Evolutionary conservation across 148 eudicot species (phyloP), one percentile per base, ranked within the genome.

Genomic region (Fagopyrum esculentum): DNA sequence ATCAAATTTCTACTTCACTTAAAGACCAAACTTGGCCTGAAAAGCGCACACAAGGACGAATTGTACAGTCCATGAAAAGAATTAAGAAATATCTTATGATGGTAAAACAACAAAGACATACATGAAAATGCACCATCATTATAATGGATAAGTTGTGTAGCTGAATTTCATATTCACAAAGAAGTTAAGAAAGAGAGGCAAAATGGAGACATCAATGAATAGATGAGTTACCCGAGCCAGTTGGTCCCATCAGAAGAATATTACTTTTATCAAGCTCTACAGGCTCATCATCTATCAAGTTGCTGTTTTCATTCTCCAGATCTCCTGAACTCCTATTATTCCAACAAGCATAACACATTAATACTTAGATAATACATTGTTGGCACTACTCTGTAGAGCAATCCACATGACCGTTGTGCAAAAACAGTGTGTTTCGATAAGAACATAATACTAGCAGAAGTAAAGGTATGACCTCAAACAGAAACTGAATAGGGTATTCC

Each of bases 211-310:
- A 16, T 22, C 1, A 56, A 55, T 40, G 26, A 74, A 56, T 40
- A 7, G 26, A 56, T 17, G 56, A 56, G 44, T 50, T 56, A 74
- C 76, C 76, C 56, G 76, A 74, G 45, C 76, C 76, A 11, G 76
- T 74, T 51, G 76, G 76, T 74, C 76, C 76, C 76, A 74, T 74
- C 47, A 74, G 66, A 13, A 74, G 76, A 74, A 74, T 74, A 74
- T 74, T 74, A 55, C 76, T 74, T 56, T 74, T 74, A 64, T 74
- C 76, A 11, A 74, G 47, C 63, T 74, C 76, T 16, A 74, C 76
- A 29, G 17, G 66, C 17, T 74, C 76, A 2, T 74, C 76, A 52
- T 74, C 76, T 44, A 56, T 6, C 66, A 52, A 47, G 64, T 43
- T 43, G 46, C 29, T 29, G n/a, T 74, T 74, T 4, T 17, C 76